A percentile compares a stretch with the other conserved stretches of the same genome.
These are phyloP conservation scores for Podospora tetraspora DNA, from an alignment of 495 filamentous ascomycete genomes.

Conservation along the genomic window DNA sequence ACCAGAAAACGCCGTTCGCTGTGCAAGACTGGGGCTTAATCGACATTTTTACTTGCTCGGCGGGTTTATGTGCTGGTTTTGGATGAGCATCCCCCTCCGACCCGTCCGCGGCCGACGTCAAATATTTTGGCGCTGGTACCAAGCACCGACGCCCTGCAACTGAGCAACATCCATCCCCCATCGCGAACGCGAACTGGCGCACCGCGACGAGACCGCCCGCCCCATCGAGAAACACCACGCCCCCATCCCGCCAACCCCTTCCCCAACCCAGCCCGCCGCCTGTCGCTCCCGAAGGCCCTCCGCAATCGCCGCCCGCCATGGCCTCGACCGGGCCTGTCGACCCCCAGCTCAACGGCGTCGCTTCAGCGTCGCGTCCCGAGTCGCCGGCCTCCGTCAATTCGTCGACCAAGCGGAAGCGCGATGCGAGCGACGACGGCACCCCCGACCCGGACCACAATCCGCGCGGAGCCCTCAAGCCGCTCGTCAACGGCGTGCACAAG, in stretches of 20 bases:
- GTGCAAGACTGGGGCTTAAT: slow-evolving; percentile 8
- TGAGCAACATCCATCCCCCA: slow-evolving; percentile 15
- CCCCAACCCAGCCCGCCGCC: not conserved
- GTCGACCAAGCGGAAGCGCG: slow-evolving; percentile 54
- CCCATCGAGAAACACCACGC: slow-evolving; percentile 24
- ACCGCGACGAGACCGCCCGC: slow-evolving; percentile 31
- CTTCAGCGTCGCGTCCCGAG: slow-evolving; percentile 33
- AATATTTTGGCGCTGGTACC: slow-evolving; percentile 30
- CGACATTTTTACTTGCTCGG: slow-evolving; percentile 6
- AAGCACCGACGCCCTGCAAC: slow-evolving; percentile 5
- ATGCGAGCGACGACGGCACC: slow-evolving; percentile 39
- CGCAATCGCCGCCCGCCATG: slow-evolving; percentile 29
- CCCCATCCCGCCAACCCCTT: not conserved
- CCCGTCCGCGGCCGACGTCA: slow-evolving; percentile 19
- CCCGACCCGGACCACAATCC: slow-evolving; percentile 23
- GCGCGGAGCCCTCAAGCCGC: slow-evolving; percentile 19
- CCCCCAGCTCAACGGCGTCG: slow-evolving; percentile 37
- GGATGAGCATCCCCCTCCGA: slow-evolving; percentile 15
- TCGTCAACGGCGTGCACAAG: slow-evolving; percentile 25
- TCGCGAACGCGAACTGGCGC: slow-evolving; percentile 39
- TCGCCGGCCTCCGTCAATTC: slow-evolving; percentile 38
- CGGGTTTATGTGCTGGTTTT: slow-evolving; percentile 20
- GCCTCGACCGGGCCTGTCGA: slow-evolving; percentile 39
- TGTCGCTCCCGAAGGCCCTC: slow-evolving; percentile 12
- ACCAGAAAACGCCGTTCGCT: slow-evolving; percentile 16